Conservation (phyloP, 495 filamentous ascomycete genomes). For the Aspergillus haitiensis region DNA sequence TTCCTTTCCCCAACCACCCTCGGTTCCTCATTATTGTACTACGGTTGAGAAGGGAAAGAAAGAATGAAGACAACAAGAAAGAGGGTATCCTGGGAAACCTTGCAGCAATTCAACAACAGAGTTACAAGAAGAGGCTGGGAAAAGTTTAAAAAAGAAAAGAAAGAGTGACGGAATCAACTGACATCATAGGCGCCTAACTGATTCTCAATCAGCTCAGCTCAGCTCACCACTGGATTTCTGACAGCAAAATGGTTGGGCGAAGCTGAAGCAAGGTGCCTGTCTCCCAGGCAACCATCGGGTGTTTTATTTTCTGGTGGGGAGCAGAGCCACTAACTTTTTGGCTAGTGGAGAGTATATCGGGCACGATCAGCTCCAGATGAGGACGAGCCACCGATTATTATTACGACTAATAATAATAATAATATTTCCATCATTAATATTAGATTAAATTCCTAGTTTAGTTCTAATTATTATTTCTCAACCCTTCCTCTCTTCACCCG, state of each 20-base stretch:
- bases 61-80: not conserved
- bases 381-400: conserved; percentile 14
- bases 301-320: conserved; percentile 15
- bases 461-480: conserved; percentile 11
- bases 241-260: not conserved
- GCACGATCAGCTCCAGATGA: conserved; percentile 17
- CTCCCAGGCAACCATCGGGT: conserved; percentile 20
- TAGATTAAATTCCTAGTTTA: conserved; percentile 17
- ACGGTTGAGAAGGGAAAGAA: not conserved
- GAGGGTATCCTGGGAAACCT: not conserved
- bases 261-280: conserved; percentile 17
- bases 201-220: conserved; percentile 5
- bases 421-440: conserved; percentile 5
- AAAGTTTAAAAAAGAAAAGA: not conserved
- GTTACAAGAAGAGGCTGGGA: not conserved
- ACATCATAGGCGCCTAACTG: not conserved
- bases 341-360: conserved; percentile 20
- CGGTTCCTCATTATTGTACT: too few species aligned
- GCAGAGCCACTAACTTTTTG: conserved; percentile 14
- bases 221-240: conserved; percentile 9
- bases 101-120: not conserved
- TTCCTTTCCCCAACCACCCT: not conserved
- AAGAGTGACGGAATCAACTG: not conserved
- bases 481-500: conserved; percentile 2
- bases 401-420: conserved; percentile 17